These are phyloP conservation scores for Cenchrus americanus DNA, from an alignment of 176 grass and related monocot species.

Conservation along the genomic window DNA sequence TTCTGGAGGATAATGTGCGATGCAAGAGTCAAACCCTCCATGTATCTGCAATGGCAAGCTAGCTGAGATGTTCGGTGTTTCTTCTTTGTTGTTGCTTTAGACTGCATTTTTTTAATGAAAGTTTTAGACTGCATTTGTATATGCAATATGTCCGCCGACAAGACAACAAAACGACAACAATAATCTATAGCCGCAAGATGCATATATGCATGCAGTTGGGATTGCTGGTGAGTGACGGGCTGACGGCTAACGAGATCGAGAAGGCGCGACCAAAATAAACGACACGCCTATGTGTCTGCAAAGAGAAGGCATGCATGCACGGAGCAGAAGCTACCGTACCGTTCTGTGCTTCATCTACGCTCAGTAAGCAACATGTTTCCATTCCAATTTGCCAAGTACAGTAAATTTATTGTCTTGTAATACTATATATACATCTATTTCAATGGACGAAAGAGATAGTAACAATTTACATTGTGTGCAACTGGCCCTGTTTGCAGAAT, in stretches of 20 bases:
- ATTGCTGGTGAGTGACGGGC: neutral
- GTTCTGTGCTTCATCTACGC: too few relatives aligned
- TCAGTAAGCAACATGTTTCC: neutral
- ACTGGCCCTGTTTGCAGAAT: neutral
- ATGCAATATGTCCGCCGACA: too few relatives aligned
- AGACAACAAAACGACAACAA: neutral
- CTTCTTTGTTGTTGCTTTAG: too few relatives aligned
- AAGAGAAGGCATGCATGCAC: too few relatives aligned
- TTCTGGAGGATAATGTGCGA: too few relatives aligned
- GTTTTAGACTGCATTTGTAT: too few relatives aligned
- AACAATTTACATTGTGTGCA: neutral
- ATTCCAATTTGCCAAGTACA: neutral
- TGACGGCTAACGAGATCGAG: neutral
- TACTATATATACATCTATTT: too few relatives aligned
- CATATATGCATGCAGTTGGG: slow-evolving; percentile 12
- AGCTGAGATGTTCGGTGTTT: too few relatives aligned
- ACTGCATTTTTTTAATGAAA: too few relatives aligned
- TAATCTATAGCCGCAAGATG: neutral
- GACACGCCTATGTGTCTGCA: neutral
- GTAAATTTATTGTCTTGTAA: neutral
- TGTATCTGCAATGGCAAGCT: too few relatives aligned
- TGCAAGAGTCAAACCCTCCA: too few relatives aligned
- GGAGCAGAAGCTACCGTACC: too few relatives aligned
- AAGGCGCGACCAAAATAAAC: neutral
- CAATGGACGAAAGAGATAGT: neutral